These are phyloP conservation scores for Jackrogersella multiformis DNA, from an alignment of 495 filamentous ascomycete species.

Conservation along the genomic window DNA sequence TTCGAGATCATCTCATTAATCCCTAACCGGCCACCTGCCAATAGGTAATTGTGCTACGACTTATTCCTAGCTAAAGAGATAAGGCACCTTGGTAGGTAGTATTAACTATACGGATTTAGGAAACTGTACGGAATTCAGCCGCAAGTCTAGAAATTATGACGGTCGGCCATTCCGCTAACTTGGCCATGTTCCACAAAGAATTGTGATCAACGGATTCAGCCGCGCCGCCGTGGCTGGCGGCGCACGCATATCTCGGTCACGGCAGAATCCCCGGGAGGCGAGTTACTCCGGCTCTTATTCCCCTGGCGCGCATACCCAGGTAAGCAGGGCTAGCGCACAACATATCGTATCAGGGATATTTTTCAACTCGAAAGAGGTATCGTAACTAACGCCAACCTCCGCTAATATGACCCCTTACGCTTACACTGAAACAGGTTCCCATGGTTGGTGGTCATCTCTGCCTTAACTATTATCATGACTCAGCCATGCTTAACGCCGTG, in stretches of 20 bases:
- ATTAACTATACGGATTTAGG: conserved; percentile 3
- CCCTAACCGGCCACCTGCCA: too few relatives aligned
- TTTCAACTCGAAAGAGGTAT: neutral
- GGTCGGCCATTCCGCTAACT: too few relatives aligned
- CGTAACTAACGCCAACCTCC: neutral
- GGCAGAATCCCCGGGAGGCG: conserved; percentile 24
- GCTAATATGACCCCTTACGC: neutral
- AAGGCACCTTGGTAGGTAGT: too few relatives aligned
- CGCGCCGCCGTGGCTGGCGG: conserved; percentile 13
- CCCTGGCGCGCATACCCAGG: conserved; percentile 11
- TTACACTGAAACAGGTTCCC: conserved; percentile 4
- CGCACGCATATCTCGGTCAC: conserved; percentile 21
- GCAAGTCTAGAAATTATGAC: conserved; percentile 13
- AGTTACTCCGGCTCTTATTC: conserved; percentile 33
- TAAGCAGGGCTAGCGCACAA: too few relatives aligned
- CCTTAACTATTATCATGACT: conserved; percentile 16
- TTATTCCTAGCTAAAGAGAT: too few relatives aligned
- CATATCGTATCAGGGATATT: neutral
- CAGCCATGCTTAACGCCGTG: conserved; percentile 2
- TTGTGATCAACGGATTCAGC: conserved; percentile 5
- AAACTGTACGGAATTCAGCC: conserved; percentile 17
- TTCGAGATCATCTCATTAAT: too few relatives aligned
- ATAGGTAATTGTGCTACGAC: too few relatives aligned
- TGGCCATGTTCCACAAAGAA: conserved; percentile 7
- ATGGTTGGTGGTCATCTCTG: conserved; percentile 10